Percentiles rank a stretch among this genome's conserved stretches.
phyloP scores from a whole-genome alignment of 2,329 filamentous ascomycete genomes.

The Lasiodiplodia hormozganensis region DNA sequence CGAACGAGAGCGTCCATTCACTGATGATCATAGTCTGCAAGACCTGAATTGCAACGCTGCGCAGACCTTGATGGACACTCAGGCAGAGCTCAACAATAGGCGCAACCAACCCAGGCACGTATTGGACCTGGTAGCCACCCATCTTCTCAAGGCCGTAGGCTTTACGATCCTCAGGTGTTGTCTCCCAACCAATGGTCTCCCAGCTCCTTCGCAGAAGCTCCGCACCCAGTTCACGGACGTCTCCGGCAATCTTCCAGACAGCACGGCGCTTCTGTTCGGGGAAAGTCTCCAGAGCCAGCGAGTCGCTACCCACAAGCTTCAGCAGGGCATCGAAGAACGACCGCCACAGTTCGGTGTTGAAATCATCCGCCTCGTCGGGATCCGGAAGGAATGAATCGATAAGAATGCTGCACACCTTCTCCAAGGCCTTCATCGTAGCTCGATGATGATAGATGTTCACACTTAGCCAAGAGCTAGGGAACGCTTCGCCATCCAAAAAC shows the following conservation, averaged over 20 bases:
- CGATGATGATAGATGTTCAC: constrained; percentile 93
- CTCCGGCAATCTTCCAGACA: constrained; percentile 98
- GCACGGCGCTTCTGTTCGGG: constrained; percentile 95
- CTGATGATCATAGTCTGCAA: constrained; percentile 98
- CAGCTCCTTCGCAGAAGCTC: constrained; percentile 84
- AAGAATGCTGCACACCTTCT: constrained; percentile 80
- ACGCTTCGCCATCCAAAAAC: constrained; percentile 86
- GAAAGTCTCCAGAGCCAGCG: constrained; percentile 90
- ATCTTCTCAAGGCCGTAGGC: constrained; percentile 82
- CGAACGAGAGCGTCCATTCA: constrained; percentile 95
- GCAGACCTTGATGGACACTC: constrained; percentile 90
- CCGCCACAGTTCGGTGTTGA: constrained; percentile 94
- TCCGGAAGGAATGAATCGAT: constrained; percentile 85
- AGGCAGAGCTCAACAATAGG: constrained; percentile 93
- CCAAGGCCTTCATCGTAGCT: constrained; percentile 83
- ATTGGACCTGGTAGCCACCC: constrained; percentile 98
- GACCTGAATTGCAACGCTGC: constrained; percentile 89
- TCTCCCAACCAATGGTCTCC: constrained; percentile 98
- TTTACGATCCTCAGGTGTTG: constrained; percentile 76
- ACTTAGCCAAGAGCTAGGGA: constrained; percentile 88
- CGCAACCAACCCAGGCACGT: constrained; percentile 88
- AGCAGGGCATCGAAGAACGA: constrained; percentile 89
- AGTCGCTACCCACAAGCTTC: constrained; percentile 86
- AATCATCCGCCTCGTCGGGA: constrained; percentile 88
- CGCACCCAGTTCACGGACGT: constrained; percentile 90